Evolutionary conservation across 495 filamentous ascomycete species (phyloP).

Genomic region (Letharia columbiana): DNA sequence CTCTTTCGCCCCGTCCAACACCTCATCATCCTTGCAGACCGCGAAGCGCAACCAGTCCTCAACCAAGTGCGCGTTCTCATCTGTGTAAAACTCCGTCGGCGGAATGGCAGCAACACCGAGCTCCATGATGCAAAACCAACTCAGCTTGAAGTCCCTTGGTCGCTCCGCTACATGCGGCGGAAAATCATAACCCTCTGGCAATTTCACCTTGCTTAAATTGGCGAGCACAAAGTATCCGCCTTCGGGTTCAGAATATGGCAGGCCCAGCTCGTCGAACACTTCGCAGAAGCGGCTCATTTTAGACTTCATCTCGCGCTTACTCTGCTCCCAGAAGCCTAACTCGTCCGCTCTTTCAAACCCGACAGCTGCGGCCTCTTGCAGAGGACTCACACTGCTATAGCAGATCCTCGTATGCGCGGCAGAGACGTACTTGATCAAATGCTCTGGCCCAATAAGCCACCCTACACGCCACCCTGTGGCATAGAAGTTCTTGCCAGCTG

Average conservation of each 20-base stretch:
- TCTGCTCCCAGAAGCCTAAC: slow-evolving; percentile 80
- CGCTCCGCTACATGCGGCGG: slow-evolving; percentile 77
- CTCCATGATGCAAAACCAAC: slow-evolving; percentile 95
- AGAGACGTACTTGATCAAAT: slow-evolving; percentile 84
- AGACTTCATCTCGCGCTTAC: slow-evolving; percentile 73
- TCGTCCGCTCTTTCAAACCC: slow-evolving; percentile 86
- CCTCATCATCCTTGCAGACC: slow-evolving; percentile 89
- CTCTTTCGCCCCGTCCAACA: slow-evolving; percentile 85
- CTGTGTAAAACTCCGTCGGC: slow-evolving; percentile 92
- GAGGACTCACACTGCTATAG: slow-evolving; percentile 84
- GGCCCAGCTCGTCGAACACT: slow-evolving; percentile 77
- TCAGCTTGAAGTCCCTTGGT: slow-evolving; percentile 85
- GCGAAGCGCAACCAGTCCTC: slow-evolving; percentile 93
- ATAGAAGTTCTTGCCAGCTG: slow-evolving; percentile 96
- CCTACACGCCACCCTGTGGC: slow-evolving; percentile 95
- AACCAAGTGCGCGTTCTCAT: slow-evolving; percentile 68
- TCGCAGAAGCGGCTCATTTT: slow-evolving; percentile 83
- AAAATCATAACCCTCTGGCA: slow-evolving; percentile 77
- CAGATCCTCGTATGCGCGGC: slow-evolving; percentile 94
- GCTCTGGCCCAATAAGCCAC: slow-evolving; percentile 82
- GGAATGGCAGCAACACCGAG: slow-evolving; percentile 93
- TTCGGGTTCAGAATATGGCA: slow-evolving; percentile 89
- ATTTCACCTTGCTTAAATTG: slow-evolving; percentile 75
- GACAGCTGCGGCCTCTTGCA: slow-evolving; percentile 94
- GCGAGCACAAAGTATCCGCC: slow-evolving; percentile 95